These are phyloP conservation scores for Cryptosporidium viatorum DNA, from an alignment of 169 alveolate species.

Conservation along the genomic window DNA sequence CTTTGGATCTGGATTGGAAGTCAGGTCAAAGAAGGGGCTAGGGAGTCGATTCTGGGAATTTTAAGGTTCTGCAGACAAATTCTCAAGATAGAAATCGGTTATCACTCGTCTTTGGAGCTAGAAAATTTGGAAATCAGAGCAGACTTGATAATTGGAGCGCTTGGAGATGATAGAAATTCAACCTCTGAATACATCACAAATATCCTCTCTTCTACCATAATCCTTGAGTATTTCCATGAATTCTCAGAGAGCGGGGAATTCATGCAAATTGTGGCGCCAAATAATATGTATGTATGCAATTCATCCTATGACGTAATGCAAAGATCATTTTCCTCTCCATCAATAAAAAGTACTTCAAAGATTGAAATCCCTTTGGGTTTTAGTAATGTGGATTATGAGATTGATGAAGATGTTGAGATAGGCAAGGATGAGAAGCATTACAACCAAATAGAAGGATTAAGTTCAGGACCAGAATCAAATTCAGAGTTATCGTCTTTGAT, in stretches of 20 bases:
- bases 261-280: constrained; percentile 17
- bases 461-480: not conserved
- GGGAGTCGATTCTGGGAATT: constrained; percentile 26
- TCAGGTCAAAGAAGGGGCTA: not conserved
- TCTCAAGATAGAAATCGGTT: constrained; percentile 29
- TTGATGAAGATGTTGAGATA: not conserved
- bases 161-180: not conserved
- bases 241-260: constrained; percentile 63
- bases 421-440: not conserved
- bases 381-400: not conserved
- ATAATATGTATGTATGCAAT: not conserved
- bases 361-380: not conserved
- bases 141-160: constrained; percentile 48
- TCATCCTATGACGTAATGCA: not conserved
- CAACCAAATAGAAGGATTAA: not conserved
- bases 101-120: constrained; percentile 21
- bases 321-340: constrained; percentile 61
- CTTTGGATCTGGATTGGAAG: constrained; percentile 73
- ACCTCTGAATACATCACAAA: not conserved
- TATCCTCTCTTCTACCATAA: constrained; percentile 23
- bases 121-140: constrained; percentile 36
- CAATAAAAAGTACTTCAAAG: constrained; percentile 15
- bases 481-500: constrained; percentile 12
- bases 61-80: constrained; percentile 59
- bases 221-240: constrained; percentile 33